Conservation (phyloP, 1,284 basidiomycete genomes). For the Moniliella sp. region DNA sequence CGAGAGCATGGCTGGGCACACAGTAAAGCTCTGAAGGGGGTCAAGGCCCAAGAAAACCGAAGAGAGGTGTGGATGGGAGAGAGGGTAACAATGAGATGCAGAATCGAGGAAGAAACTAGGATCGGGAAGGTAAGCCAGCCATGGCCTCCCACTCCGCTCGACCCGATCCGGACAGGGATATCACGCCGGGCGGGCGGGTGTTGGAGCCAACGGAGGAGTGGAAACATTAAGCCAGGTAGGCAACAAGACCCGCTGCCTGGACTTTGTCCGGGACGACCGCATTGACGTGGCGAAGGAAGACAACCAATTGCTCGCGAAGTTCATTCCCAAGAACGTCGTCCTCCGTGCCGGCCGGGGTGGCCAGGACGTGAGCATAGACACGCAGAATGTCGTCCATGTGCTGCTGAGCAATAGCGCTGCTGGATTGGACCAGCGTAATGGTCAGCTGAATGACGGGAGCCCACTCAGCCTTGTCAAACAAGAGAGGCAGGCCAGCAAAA, state of each 20-base stretch:
- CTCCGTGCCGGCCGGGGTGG: no score
- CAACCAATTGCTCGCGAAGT: constrained; percentile 37
- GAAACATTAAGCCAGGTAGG: constrained; percentile 32
- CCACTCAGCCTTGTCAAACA: constrained; percentile 52
- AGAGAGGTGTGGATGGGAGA: no score
- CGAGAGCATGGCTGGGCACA: no score
- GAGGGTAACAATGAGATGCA: no score
- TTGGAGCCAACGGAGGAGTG: no score
- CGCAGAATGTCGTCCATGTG: constrained; percentile 59
- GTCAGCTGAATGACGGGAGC: constrained; percentile 63
- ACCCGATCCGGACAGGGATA: no score
- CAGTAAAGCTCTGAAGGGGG: no score
- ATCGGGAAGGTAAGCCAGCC: no score
- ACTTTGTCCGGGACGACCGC: constrained; percentile 51
- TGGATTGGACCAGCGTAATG: constrained; percentile 62
- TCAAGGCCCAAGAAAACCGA: no score
- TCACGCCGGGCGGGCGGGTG: no score
- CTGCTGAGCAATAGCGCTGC: constrained; percentile 47
- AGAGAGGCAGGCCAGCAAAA: constrained; percentile 59
- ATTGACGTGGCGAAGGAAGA: constrained; percentile 55
- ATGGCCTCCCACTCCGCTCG: no score
- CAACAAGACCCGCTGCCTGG: constrained; percentile 48
- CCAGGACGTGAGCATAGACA: constrained; percentile 64
- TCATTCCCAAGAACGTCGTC: constrained; percentile 22
- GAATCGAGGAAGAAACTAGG: no score